Base-by-base conservation (phyloP, 441 rosid genomes). In the Corymbia calophylla region DNA sequence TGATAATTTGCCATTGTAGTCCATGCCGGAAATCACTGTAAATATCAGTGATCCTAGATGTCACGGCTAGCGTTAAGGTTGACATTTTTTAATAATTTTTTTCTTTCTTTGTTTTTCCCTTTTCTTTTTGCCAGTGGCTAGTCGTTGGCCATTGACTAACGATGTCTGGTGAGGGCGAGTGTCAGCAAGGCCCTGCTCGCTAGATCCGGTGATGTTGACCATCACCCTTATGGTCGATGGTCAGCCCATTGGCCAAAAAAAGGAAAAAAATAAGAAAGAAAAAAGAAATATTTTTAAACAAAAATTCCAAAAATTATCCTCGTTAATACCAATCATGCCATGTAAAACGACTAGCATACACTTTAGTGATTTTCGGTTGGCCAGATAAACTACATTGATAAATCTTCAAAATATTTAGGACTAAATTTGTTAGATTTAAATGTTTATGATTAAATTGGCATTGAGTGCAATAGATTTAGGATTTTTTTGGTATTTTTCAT, bases 291-390 rank as follows among this genome's bases (percentile, higher is more conserved):
- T 4, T 9, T 56, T 56, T 56, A 18, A 16, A 6, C 12, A 9
- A 58, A 58, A 5, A 25, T 58, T 58, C 17, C n/a, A 58, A 58
- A 23, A 58, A 10, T 25, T 14, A 4, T 58, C 6, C 3, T 23
- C 14, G 17, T 0, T 3, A 58, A 23, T 58, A 23, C 44, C 6
- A 39, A 6, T 58, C 13, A 58, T 58, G 62, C 23, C 62, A 58
- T 0, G 1, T 1, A 9, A 0, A 56, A 58, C 10, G 9, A 29
- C 0, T 6, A 56, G 9, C 0, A 58, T 58, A 2, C 14, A 58
- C 25, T 4, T 9, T 23, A 58, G 1, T 58, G 3, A 29, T 58
- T 58, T 58, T 0, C 2, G 3, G 3, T 4, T 58, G 64, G 25
- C 0, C 10, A 13, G 7, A 58, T 25, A 29, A 58, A 10, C 14